Evolutionary conservation across 306 rosid genomes (phyloP).

Genomic region (Lotus japonicus): DNA sequence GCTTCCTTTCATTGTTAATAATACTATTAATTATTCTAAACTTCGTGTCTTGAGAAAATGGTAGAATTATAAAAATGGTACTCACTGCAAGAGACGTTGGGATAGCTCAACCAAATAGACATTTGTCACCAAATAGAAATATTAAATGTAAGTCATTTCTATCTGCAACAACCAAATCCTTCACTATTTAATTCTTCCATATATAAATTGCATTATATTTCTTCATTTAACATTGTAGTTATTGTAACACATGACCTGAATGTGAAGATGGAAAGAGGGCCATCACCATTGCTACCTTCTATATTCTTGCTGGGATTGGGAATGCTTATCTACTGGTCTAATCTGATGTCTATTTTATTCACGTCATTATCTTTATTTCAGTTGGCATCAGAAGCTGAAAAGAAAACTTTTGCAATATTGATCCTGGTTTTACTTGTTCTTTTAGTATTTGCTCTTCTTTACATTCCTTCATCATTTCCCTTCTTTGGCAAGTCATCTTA

Average conservation of each 20-base stretch:
- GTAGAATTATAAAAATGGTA: neutral
- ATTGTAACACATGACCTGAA: neutral
- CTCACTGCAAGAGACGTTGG: slow-evolving; percentile 21
- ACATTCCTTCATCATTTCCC: slow-evolving; percentile 16
- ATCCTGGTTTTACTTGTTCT: slow-evolving; percentile 29
- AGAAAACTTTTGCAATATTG: neutral
- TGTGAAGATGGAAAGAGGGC: slow-evolving; percentile 51
- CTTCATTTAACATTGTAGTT: neutral
- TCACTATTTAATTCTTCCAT: neutral
- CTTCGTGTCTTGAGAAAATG: neutral
- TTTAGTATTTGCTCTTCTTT: neutral
- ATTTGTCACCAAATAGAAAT: slow-evolving; percentile 10
- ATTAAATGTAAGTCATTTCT: slow-evolving; percentile 5
- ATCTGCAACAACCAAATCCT: slow-evolving; percentile 6
- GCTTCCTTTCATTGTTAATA: neutral
- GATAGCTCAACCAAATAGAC: slow-evolving; percentile 29
- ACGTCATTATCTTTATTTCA: slow-evolving; percentile 16
- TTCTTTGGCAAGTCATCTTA: slow-evolving; percentile 24
- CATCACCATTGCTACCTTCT: slow-evolving; percentile 67
- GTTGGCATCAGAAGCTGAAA: slow-evolving; percentile 22
- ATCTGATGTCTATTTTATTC: slow-evolving; percentile 30
- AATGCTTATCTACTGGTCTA: slow-evolving; percentile 43
- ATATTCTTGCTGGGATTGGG: slow-evolving; percentile 48
- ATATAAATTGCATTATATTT: slow-evolving; percentile 2
- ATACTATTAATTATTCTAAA: neutral